Evolutionary conservation across 257 asterid species (phyloP).

Genomic region (Solanum pimpinellifolium): DNA sequence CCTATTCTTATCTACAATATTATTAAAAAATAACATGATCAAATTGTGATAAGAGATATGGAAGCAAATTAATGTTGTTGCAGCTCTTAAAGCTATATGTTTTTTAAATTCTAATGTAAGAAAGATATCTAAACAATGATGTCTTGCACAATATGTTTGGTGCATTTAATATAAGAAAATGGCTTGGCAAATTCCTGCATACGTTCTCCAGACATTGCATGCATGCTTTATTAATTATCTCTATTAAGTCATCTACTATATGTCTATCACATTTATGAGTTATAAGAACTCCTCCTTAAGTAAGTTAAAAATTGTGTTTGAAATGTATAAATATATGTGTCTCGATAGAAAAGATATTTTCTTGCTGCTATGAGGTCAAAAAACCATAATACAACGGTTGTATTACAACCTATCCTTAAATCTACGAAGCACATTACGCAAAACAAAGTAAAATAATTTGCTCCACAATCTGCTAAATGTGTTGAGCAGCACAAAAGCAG

Average conservation of each 20-base stretch:
- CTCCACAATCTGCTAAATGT: background rate
- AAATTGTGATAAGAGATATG: background rate
- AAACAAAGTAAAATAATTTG: background rate
- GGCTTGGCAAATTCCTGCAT: background rate
- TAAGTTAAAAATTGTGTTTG: background rate
- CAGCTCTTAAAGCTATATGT: background rate
- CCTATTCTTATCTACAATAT: background rate
- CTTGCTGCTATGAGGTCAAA: background rate
- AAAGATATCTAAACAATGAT: background rate
- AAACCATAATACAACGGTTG: too few species aligned
- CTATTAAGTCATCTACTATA: background rate
- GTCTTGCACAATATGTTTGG: background rate
- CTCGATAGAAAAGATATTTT: background rate
- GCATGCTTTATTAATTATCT: background rate
- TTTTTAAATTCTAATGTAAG: background rate
- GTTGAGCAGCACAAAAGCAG: background rate
- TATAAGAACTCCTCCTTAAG: background rate
- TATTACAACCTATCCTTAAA: too few species aligned
- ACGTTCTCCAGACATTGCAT: constrained; percentile 2
- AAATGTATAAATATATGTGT: background rate
- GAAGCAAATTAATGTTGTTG: background rate
- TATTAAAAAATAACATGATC: background rate
- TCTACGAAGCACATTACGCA: background rate
- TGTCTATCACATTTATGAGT: background rate
- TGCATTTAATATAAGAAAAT: background rate